Base-by-base conservation (phyloP, 371 early-diverging fungal genomes). In the Dichotomocladium elegans region DNA sequence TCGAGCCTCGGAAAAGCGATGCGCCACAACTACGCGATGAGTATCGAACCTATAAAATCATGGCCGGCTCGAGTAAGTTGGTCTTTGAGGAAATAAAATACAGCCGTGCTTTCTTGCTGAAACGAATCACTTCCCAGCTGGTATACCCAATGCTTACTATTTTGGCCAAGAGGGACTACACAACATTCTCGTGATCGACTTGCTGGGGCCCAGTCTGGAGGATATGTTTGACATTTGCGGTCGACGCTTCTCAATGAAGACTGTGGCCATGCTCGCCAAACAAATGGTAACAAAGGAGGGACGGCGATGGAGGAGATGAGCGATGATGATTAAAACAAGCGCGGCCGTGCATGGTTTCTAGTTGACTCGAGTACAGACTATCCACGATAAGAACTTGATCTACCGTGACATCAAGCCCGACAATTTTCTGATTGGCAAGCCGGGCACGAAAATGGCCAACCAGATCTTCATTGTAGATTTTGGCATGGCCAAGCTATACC, bases 321-420 rank as follows among this genome's bases (percentile, higher is more conserved):
- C 10, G 1, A 43, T 10, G 4, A 7, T 25, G 10, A 60, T n/a
- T 35, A 15, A 40, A 7, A 11, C 14, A 9, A 3, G 11, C 35
- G 17, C 26, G 21, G 25, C 17, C 17, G 15, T 34, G 37, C 10
- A 37, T 37, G 3, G 34, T 22, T 22, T 27, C 24, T 44, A 89
- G 89, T 77, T 99, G 28, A 80, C 77, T 19, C 83, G 91, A 40
- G 85, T 98, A 22, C 96, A 97, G 76, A 79, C 83, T 4, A 83
- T 98, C 48, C 99, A 99, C 63, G 92, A 94, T 56, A 87, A 88
- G 70, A 90, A 93, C 63, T 76, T 94, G 53, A 90, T 99, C 35
- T 98, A 99, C 71, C 85, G 98, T 49, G 99, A 99, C 68, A 96
- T 99, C 63, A 99, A 99, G 68, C 99, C 99, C 12, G 99, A 98